Conservation (phyloP, 495 filamentous ascomycete species). For the Aspergillus sclerotiicarbonarius region DNA sequence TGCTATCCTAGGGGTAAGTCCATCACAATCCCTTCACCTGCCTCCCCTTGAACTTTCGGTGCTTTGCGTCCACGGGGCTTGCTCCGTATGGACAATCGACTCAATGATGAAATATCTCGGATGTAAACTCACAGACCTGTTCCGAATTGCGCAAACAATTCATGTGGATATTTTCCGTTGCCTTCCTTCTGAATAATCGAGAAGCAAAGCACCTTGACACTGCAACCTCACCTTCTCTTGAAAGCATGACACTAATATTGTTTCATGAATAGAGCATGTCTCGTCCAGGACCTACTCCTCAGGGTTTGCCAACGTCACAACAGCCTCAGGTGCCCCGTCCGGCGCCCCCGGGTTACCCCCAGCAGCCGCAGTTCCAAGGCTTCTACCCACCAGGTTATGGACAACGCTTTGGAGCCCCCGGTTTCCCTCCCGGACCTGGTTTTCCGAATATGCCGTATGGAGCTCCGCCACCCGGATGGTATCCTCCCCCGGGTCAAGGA, state of each 20-base stretch:
- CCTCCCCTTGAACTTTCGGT: neutral
- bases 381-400: slow-evolving; percentile 52
- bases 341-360: slow-evolving; percentile 48
- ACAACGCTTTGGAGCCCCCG: slow-evolving; percentile 56
- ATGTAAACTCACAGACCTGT: slow-evolving; percentile 60
- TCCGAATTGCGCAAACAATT: slow-evolving; percentile 80
- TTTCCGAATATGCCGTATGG: slow-evolving; percentile 63
- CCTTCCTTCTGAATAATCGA: slow-evolving; percentile 89
- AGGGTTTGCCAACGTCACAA: slow-evolving; percentile 37
- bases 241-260: slow-evolving; percentile 21
- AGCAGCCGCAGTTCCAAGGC: slow-evolving; percentile 51
- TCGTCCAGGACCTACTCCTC: slow-evolving; percentile 37
- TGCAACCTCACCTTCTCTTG: neutral
- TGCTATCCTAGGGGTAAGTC: slow-evolving; percentile 94
- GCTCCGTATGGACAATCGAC: slow-evolving; percentile 28
- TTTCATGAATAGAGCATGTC: slow-evolving; percentile 36
- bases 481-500: slow-evolving; percentile 73
- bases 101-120: slow-evolving; percentile 63
- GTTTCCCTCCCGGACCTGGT: slow-evolving; percentile 60
- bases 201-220: slow-evolving; percentile 8
- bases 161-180: slow-evolving; percentile 97
- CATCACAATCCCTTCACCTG: neutral
- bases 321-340: slow-evolving; percentile 45
- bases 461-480: slow-evolving; percentile 72
- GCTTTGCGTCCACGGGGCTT: slow-evolving; percentile 14